A percentile compares a stretch with the other conserved stretches of the same genome.
phyloP scores from a whole-genome alignment of 1,139 yeast species.

The Blastobotrys ciferrii region DNA sequence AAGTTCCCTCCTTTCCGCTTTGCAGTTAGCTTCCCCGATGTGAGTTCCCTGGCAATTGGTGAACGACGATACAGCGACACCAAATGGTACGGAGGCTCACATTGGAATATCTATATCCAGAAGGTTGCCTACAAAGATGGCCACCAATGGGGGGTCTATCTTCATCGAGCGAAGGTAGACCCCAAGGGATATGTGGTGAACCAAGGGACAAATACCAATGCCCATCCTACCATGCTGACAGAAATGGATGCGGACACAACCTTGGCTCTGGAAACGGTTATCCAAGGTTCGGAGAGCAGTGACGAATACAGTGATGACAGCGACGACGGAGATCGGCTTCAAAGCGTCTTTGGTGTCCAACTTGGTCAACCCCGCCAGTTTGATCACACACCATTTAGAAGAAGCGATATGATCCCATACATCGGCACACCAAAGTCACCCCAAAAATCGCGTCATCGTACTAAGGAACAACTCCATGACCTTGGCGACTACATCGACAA shows the following conservation, averaged over 20 bases:
- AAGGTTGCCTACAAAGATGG: constrained; percentile 44
- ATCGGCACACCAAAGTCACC: no score
- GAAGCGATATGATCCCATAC: no score
- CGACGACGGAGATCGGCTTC: neutral
- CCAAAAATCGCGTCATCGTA: no score
- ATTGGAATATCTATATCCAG: constrained; percentile 54
- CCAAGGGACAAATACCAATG: neutral
- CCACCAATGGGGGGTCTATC: constrained; percentile 52
- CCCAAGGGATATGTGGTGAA: constrained; percentile 11
- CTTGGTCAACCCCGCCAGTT: neutral
- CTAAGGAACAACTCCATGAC: neutral
- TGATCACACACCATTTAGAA: no score
- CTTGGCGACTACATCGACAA: constrained; percentile 37
- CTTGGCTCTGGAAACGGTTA: neutral
- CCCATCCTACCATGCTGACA: neutral
- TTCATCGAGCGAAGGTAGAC: constrained; percentile 42
- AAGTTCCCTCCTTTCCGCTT: constrained; percentile 53
- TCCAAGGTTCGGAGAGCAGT: neutral
- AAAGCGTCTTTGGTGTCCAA: neutral
- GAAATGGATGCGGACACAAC: neutral
- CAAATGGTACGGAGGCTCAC: constrained; percentile 57
- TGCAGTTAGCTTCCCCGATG: constrained; percentile 49
- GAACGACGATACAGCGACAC: constrained; percentile 50
- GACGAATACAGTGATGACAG: neutral
- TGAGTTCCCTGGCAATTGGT: constrained; percentile 44